Conservation (phyloP, 2,329 filamentous ascomycete species). For the Trichoderma atroviride region DNA sequence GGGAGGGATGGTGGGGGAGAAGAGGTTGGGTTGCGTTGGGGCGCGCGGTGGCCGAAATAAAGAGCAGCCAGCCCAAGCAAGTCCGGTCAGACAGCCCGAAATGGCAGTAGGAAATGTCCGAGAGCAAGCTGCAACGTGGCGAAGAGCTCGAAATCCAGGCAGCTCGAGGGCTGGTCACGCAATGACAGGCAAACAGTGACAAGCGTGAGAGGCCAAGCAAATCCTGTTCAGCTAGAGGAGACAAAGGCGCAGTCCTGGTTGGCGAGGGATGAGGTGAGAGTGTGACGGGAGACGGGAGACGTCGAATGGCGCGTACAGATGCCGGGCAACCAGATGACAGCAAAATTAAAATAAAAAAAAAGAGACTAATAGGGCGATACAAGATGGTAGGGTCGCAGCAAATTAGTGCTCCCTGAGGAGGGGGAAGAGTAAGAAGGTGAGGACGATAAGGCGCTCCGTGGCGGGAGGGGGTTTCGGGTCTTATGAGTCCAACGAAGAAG, state of each 20-base stretch:
- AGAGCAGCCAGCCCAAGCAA: conserved; percentile 10
- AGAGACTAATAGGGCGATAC: conserved; percentile 17
- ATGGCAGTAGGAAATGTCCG: not conserved
- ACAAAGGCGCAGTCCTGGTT: not conserved
- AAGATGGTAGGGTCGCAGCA: not conserved
- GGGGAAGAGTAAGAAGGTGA: conserved; percentile 12
- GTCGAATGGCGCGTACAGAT: conserved; percentile 12
- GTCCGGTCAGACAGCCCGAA: conserved; percentile 7
- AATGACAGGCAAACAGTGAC: conserved; percentile 13
- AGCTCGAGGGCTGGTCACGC: conserved; percentile 1
- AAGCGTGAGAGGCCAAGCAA: not conserved
- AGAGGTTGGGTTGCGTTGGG: conserved; percentile 11
- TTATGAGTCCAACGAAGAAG: conserved; percentile 1
- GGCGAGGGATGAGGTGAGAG: conserved; percentile 15
- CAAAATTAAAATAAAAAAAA: not conserved
- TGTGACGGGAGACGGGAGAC: not conserved
- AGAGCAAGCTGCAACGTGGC: not conserved
- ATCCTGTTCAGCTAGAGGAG: not conserved
- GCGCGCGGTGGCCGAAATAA: conserved; percentile 10
- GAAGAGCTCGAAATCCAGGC: not conserved
- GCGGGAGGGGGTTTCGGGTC: conserved; percentile 20
- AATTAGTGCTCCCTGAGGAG: conserved; percentile 19
- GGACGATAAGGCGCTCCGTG: conserved; percentile 2
- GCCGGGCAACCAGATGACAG: conserved; percentile 6
- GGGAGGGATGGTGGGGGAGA: conserved; percentile 27